Percentiles rank a stretch among this genome's conserved stretches.
Evolutionary conservation across 73 alveolate species (phyloP).

Genomic region (Tetrahymena elliotti): DNA sequence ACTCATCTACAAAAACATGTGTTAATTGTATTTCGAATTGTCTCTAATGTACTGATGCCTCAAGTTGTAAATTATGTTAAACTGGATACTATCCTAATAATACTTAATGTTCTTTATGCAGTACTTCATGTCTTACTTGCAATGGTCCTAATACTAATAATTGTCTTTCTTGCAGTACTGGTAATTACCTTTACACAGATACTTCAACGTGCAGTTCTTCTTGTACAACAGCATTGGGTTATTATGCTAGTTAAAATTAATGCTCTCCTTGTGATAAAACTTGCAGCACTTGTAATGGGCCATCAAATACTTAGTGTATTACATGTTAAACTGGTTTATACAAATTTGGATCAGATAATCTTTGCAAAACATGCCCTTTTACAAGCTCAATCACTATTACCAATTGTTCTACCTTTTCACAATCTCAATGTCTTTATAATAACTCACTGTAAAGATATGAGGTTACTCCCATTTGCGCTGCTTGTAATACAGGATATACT

Average conservation of each 20-base stretch:
- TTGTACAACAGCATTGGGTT: neutral
- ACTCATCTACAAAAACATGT: neutral
- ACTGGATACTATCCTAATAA: neutral
- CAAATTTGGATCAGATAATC: neutral
- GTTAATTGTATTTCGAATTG: neutral
- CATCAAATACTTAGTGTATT: neutral
- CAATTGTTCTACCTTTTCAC: neutral
- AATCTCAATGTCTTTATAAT: neutral
- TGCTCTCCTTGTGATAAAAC: neutral
- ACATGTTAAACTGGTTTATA: neutral
- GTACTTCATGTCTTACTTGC: neutral
- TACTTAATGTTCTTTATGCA: neutral
- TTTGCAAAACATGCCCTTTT: neutral
- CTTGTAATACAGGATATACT: neutral
- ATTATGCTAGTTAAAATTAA: neutral
- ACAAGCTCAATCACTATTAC: neutral
- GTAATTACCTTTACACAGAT: neutral
- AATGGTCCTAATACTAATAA: neutral
- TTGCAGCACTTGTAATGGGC: neutral
- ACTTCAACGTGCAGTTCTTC: neutral
- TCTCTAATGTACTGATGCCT: neutral
- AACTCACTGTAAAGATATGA: neutral
- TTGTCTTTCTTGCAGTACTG: neutral
- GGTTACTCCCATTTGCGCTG: neutral
- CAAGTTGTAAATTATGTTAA: neutral